Evolutionary conservation across 1,284 basidiomycete species (phyloP).

Genomic region (Fistulina hepatica): DNA sequence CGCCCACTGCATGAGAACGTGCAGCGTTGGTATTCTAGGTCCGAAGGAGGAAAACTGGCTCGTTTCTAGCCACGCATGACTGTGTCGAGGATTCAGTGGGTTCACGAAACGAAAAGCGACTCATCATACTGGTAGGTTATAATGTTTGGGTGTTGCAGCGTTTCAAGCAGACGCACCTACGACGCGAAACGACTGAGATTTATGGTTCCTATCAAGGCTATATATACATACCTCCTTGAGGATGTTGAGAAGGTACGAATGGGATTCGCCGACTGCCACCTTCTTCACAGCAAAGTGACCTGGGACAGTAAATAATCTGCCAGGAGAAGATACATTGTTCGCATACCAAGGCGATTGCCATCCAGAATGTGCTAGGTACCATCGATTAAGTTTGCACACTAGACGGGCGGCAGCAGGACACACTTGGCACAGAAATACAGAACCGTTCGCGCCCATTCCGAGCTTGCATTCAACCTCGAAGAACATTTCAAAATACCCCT

Average conservation of each 20-base stretch:
- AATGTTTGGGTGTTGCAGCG: slow-evolving; percentile 85
- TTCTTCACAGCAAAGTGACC: slow-evolving; percentile 91
- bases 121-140: slow-evolving; percentile 72
- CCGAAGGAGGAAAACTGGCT: slow-evolving; percentile 79
- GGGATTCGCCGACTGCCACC: slow-evolving; percentile 85
- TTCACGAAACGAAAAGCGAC: not conserved
- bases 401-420: slow-evolving; percentile 14
- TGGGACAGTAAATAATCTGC: slow-evolving; percentile 18
- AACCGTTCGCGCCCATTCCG: slow-evolving; percentile 89
- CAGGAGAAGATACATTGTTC: slow-evolving; percentile 1
- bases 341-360: slow-evolving; percentile 60
- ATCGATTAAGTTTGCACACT: slow-evolving; percentile 4
- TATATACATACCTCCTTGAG: slow-evolving; percentile 55
- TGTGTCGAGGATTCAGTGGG: slow-evolving; percentile 10
- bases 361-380: slow-evolving; percentile 63
- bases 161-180: slow-evolving; percentile 72
- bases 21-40: slow-evolving; percentile 71
- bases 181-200: not conserved
- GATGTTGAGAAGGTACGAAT: slow-evolving; percentile 72
- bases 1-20: slow-evolving; percentile 90
- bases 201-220: slow-evolving; percentile 4
- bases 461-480: slow-evolving; percentile 80
- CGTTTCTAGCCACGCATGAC: slow-evolving; percentile 86
- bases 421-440: slow-evolving; percentile 79
- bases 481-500: slow-evolving; percentile 78